These are phyloP conservation scores for Rhytidiadelphus loreus DNA, from an alignment of 225 moss, liverwort and hornwort genomes.

Conservation along the genomic window DNA sequence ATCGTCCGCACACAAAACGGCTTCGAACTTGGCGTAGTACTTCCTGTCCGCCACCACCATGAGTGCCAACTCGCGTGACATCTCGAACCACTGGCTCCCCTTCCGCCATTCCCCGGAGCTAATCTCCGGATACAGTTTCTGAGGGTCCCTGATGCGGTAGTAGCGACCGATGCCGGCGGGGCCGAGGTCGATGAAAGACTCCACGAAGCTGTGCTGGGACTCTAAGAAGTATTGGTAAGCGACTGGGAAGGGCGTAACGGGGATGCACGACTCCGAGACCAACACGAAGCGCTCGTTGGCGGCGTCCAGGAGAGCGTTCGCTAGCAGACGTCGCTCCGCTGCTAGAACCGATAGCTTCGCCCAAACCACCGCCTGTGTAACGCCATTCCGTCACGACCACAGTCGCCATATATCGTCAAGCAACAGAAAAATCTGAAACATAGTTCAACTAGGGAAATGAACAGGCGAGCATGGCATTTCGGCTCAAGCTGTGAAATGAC, in stretches of 20 bases:
- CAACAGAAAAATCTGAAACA: not conserved
- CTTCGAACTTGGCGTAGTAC: conserved; percentile 29
- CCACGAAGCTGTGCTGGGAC: conserved; percentile 36
- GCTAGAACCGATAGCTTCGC: conserved; percentile 5
- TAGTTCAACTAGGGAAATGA: not conserved
- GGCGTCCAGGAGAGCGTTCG: conserved; percentile 32
- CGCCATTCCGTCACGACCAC: not conserved
- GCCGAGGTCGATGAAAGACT: not conserved
- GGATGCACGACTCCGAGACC: conserved; percentile 44
- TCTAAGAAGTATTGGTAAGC: conserved; percentile 29
- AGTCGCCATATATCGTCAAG: not conserved
- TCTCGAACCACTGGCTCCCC: conserved; percentile 50
- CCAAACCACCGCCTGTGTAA: conserved; percentile 27
- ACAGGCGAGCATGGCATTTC: not conserved
- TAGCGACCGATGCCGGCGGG: conserved; percentile 25
- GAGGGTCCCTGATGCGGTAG: conserved; percentile 7
- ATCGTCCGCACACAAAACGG: not conserved
- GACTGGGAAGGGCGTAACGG: conserved; percentile 13
- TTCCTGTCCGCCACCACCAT: conserved; percentile 18
- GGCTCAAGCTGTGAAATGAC: not conserved
- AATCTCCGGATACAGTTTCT: conserved; percentile 28
- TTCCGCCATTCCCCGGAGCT: conserved; percentile 24
- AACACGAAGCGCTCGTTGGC: conserved; percentile 31
- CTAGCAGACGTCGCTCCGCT: conserved; percentile 34
- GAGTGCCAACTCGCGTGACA: conserved; percentile 17